Conservation (phyloP, 1,284 basidiomycete species). For the Fomitiporia mediterranea region DNA sequence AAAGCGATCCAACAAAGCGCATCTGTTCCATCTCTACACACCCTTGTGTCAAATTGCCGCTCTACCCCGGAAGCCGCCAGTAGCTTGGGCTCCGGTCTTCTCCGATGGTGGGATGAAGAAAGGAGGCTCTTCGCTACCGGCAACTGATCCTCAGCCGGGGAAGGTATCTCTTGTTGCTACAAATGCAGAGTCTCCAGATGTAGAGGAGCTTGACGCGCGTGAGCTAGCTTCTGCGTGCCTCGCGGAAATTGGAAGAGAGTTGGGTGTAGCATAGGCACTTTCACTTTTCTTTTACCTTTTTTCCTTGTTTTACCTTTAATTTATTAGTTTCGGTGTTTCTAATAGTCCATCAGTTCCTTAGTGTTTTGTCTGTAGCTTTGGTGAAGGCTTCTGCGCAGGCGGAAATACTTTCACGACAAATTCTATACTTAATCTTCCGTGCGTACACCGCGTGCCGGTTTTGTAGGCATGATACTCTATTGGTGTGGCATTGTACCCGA, state of each 20-base stretch:
- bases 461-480: too few species aligned
- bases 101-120: constrained; percentile 15
- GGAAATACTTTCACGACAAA: too few species aligned
- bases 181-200: constrained; percentile 24
- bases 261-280: constrained; percentile 28
- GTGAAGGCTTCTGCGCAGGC: too few species aligned
- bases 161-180: constrained; percentile 6
- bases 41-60: constrained; percentile 75
- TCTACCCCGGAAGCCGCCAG: constrained; percentile 57
- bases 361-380: too few species aligned
- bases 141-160: background rate
- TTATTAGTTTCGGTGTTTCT: background rate
- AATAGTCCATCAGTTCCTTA: too few species aligned
- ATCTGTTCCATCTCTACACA: constrained; percentile 82
- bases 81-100: constrained; percentile 52
- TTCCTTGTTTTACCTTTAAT: background rate
- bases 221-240: constrained; percentile 66
- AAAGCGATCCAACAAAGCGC: constrained; percentile 68
- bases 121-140: constrained; percentile 21
- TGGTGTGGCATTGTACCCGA: too few species aligned
- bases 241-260: constrained; percentile 66
- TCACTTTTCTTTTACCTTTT: background rate
- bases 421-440: too few species aligned
- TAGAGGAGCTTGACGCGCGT: constrained; percentile 59
- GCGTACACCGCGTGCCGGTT: too few species aligned